phyloP scores from a whole-genome alignment of 2,329 filamentous ascomycete species.

The Monosporascus sp. region DNA sequence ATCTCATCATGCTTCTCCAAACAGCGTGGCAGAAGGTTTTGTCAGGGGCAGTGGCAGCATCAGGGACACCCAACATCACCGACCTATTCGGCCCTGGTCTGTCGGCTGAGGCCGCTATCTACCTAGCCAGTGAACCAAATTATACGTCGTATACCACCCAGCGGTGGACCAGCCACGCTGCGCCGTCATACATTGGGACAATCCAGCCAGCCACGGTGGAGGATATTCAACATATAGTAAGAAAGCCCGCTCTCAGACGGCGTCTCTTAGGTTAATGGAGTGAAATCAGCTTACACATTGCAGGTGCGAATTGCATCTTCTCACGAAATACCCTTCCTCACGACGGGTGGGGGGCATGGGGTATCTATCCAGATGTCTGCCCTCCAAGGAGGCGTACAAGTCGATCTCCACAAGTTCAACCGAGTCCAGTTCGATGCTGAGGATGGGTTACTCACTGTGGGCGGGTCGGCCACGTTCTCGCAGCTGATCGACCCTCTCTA shows the following conservation, averaged over 20 bases:
- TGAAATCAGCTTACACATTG: background rate
- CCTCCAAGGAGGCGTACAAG: conserved; percentile 1
- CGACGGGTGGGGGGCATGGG: conserved; percentile 3
- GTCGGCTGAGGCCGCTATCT: background rate
- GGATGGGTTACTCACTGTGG: background rate
- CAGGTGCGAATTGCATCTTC: conserved; percentile 3
- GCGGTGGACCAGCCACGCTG: conserved; percentile 2
- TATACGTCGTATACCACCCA: background rate
- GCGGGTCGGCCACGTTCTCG: background rate
- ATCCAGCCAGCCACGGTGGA: conserved; percentile 3
- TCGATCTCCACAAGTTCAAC: conserved; percentile 5
- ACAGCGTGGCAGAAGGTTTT: background rate
- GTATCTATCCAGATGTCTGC: background rate
- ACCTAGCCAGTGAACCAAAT: background rate
- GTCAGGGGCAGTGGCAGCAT: background rate
- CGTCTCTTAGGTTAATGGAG: background rate
- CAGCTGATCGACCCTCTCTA: conserved; percentile 1
- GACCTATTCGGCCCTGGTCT: conserved; percentile 1
- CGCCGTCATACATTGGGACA: conserved; percentile 1
- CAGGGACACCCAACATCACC: background rate
- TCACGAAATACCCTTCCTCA: conserved; percentile 3
- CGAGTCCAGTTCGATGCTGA: background rate
- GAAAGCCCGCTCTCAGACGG: background rate
- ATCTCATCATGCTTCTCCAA: background rate
- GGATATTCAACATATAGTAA: conserved; percentile 4